Evolutionary conservation across 1,284 basidiomycete genomes (phyloP).

Genomic region (Ganoderma lingzhi): DNA sequence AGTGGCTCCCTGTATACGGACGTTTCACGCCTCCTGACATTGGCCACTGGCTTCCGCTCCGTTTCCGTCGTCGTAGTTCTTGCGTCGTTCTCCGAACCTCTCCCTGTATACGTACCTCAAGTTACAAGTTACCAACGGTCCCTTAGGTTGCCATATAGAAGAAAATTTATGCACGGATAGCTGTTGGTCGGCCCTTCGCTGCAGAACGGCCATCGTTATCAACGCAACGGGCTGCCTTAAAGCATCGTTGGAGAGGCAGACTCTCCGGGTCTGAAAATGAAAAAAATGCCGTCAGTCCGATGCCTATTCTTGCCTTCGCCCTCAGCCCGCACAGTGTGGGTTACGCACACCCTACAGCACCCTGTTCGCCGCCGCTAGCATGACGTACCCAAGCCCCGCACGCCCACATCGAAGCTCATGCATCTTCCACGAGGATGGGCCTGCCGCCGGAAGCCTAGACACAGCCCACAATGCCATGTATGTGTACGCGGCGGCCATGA

Average conservation of each 20-base stretch:
- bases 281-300: neutral
- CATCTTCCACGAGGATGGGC: neutral
- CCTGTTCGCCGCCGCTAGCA: neutral
- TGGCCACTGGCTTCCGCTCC: neutral
- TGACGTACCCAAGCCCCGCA: neutral
- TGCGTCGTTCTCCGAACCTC: constrained; percentile 7
- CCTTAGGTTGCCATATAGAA: neutral
- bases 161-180: constrained; percentile 1
- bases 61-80: constrained; percentile 7
- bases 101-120: neutral
- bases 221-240: neutral
- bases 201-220: neutral
- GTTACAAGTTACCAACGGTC: no score
- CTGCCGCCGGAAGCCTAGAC: neutral
- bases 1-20: neutral
- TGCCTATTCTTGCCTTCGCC: neutral
- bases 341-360: neutral
- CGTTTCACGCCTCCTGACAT: neutral
- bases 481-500: neutral
- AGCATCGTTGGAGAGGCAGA: neutral
- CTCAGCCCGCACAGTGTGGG: neutral
- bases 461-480: neutral
- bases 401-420: neutral
- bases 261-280: neutral
- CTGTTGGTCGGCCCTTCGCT: neutral